Percentiles rank a stretch among this genome's conserved stretches.
Conservation (phyloP, 2,329 filamentous ascomycete species). For the Xylariaceae sp. region DNA sequence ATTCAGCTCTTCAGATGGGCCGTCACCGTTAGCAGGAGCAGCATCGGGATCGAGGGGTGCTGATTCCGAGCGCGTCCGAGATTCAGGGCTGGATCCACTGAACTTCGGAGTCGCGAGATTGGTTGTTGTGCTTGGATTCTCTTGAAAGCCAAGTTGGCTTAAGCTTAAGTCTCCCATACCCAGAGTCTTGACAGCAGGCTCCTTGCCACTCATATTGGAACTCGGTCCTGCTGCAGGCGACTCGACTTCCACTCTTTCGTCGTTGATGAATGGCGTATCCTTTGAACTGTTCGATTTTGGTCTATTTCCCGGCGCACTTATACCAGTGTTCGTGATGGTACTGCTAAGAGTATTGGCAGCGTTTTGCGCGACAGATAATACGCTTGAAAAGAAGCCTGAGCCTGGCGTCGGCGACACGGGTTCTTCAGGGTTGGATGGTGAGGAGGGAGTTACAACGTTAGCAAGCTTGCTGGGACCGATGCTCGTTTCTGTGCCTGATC, state of each 20-base stretch:
- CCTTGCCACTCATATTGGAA: constrained; percentile 50
- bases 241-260: constrained; percentile 41
- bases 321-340: constrained; percentile 63
- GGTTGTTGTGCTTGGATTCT: constrained; percentile 48
- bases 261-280: constrained; percentile 31
- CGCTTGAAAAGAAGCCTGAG: constrained; percentile 83
- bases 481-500: constrained; percentile 47
- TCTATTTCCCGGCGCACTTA: constrained; percentile 48
- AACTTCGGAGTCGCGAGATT: constrained; percentile 55
- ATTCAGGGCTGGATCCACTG: constrained; percentile 41
- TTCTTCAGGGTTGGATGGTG: constrained; percentile 71
- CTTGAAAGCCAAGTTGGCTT: constrained; percentile 76
- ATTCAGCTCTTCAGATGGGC: constrained; percentile 35
- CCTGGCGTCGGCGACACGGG: constrained; percentile 48
- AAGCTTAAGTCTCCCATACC: constrained; percentile 85
- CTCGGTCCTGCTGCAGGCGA: constrained; percentile 39
- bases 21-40: constrained; percentile 32
- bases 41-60: constrained; percentile 46
- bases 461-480: constrained; percentile 82
- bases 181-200: constrained; percentile 80
- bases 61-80: constrained; percentile 51
- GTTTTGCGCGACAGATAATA: constrained; percentile 89
- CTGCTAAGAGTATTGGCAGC: constrained; percentile 72
- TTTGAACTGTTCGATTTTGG: constrained; percentile 34
- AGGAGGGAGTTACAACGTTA: constrained; percentile 62